Percentiles rank a stretch among this genome's conserved stretches.
Evolutionary conservation across 768 basidiomycete genomes (phyloP).

Genomic region (Xerocomus spinulosus): DNA sequence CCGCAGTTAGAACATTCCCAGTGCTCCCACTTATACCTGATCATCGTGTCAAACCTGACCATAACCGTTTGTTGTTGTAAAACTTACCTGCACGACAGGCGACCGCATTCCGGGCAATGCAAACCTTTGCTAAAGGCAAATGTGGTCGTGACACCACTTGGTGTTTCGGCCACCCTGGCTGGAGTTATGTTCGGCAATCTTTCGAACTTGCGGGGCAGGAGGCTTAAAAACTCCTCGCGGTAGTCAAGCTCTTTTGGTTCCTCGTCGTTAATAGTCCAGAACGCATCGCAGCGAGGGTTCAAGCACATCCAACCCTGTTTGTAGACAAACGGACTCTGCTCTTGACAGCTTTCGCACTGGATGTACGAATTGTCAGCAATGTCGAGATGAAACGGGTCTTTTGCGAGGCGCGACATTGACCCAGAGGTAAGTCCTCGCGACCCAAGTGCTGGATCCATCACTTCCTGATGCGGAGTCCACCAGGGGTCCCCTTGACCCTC

Average conservation of each 20-base stretch:
- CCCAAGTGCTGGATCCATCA: not conserved
- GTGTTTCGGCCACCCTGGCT: conserved; percentile 24
- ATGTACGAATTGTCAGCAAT: not conserved
- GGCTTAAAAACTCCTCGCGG: conserved; percentile 41
- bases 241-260: conserved; percentile 43
- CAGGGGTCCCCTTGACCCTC: conserved; percentile 59
- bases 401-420: not conserved
- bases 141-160: conserved; percentile 43
- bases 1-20: conserved; percentile 66
- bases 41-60: conserved; percentile 1
- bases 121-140: conserved; percentile 60
- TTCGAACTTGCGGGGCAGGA: conserved; percentile 29
- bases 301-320: conserved; percentile 58
- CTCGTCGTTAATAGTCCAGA: conserved; percentile 43
- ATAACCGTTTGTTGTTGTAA: not conserved
- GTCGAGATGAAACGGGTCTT: not conserved
- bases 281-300: conserved; percentile 49
- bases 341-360: conserved; percentile 42
- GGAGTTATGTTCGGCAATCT: conserved; percentile 40
- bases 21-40: conserved; percentile 67
- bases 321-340: conserved; percentile 51
- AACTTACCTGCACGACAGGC: conserved; percentile 66
- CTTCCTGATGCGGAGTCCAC: conserved; percentile 37
- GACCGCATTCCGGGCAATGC: conserved; percentile 66
- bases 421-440: not conserved